A percentile compares a stretch with the other conserved stretches of the same genome.
phyloP scores from a whole-genome alignment of 2,329 filamentous ascomycete species.

The Venturia oleaginea region DNA sequence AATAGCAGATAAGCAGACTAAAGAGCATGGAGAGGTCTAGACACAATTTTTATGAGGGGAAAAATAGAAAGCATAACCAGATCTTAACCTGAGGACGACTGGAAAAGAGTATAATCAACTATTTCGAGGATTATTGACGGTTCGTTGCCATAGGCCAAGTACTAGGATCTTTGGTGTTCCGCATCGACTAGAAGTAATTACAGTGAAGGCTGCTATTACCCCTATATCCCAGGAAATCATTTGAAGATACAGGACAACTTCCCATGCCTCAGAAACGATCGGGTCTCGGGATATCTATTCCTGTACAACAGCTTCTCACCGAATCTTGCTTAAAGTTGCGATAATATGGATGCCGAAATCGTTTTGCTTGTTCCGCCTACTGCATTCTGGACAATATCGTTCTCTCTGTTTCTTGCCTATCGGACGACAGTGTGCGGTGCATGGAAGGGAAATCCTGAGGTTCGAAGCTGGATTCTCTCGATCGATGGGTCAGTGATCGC shows the following conservation, averaged over 20 bases:
- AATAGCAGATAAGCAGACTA: too few relatives aligned
- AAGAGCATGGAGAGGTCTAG: too few relatives aligned
- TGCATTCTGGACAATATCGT: too few relatives aligned
- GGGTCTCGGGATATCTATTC: background rate
- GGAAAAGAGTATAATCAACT: background rate
- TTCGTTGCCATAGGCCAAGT: background rate
- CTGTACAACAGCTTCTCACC: background rate
- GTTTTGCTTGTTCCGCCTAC: background rate
- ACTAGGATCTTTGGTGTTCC: background rate
- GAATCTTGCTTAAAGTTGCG: background rate
- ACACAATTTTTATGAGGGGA: too few relatives aligned
- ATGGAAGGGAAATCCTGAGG: too few relatives aligned
- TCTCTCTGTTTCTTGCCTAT: too few relatives aligned
- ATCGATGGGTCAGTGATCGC: too few relatives aligned
- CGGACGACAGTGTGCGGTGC: too few relatives aligned
- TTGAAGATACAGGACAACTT: background rate
- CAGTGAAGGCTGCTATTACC: background rate
- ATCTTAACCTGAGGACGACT: background rate
- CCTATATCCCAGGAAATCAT: background rate
- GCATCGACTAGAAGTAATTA: too few relatives aligned
- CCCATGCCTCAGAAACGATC: background rate
- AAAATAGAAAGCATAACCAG: background rate
- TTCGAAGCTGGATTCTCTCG: too few relatives aligned
- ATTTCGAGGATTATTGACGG: background rate
- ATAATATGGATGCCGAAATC: background rate